Conservation (phyloP, 2,329 filamentous ascomycete genomes). For the Hypoxylon sp. region DNA sequence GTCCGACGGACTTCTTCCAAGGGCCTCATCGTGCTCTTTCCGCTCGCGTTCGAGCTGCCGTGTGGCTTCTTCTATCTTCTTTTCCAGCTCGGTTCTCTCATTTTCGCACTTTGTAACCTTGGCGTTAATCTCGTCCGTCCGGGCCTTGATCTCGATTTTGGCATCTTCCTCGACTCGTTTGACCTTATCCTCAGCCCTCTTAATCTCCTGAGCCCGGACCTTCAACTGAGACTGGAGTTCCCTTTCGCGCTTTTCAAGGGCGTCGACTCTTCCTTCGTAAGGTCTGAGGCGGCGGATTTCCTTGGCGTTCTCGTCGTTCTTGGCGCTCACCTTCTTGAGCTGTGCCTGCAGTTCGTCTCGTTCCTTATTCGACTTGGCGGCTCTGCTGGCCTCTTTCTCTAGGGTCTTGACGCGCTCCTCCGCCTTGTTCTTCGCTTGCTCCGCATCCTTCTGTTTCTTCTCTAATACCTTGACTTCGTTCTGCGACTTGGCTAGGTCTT, state of each 20-base stretch:
- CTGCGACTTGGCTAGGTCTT: background rate
- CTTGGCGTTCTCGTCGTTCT: slow-evolving; percentile 10
- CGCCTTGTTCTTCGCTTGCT: background rate
- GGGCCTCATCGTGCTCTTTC: background rate
- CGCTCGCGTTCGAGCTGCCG: background rate
- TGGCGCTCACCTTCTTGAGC: slow-evolving; percentile 6
- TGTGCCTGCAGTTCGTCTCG: slow-evolving; percentile 16
- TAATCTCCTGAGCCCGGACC: slow-evolving; percentile 5
- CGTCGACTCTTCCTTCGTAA: background rate
- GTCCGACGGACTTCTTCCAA: background rate
- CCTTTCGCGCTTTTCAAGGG: slow-evolving; percentile 15
- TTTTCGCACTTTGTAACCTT: background rate
- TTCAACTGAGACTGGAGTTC: slow-evolving; percentile 25
- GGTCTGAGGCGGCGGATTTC: slow-evolving; percentile 13
- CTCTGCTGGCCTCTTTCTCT: background rate
- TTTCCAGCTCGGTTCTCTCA: slow-evolving; percentile 12
- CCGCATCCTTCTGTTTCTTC: background rate
- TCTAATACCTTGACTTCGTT: background rate
- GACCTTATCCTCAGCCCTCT: background rate
- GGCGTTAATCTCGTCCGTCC: background rate
- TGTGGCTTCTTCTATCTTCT: background rate
- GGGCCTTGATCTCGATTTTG: background rate
- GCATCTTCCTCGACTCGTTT: background rate
- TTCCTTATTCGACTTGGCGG: slow-evolving; percentile 16
- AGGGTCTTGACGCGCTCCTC: background rate